phyloP scores from a whole-genome alignment of 495 filamentous ascomycete species.

The Aspergillus asperescens region DNA sequence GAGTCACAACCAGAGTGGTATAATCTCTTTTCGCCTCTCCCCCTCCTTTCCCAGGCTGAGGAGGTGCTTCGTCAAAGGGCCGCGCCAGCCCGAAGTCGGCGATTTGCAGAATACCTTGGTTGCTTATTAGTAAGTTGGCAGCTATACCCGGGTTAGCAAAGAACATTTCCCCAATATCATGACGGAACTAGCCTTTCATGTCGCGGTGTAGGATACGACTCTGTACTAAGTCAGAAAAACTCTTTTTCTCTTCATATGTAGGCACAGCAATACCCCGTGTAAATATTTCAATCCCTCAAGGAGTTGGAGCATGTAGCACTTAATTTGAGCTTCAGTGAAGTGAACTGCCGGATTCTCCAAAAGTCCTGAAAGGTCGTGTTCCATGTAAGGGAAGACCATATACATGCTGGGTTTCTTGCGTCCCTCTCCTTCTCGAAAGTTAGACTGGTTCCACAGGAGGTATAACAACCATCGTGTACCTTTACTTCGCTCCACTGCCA shows the following conservation, averaged over 20 bases:
- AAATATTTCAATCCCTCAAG: conserved; percentile 85
- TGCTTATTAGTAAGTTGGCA: conserved; percentile 95
- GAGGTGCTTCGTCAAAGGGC: conserved; percentile 83
- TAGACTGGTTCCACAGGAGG: neutral
- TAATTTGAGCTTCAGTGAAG: conserved; percentile 86
- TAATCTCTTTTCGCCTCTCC: conserved; percentile 87
- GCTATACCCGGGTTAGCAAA: conserved; percentile 47
- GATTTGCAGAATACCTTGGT: conserved; percentile 89
- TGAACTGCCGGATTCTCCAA: conserved; percentile 88
- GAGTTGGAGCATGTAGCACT: conserved; percentile 95
- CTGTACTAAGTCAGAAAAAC: conserved; percentile 25
- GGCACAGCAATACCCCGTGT: conserved; percentile 55
- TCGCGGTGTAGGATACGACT: conserved; percentile 90
- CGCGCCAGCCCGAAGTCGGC: conserved; percentile 94
- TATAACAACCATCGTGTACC: conserved; percentile 29
- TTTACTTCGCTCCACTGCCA: conserved; percentile 83
- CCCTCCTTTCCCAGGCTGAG: conserved; percentile 70
- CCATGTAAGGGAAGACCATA: conserved; percentile 99
- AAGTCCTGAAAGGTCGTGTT: conserved; percentile 92
- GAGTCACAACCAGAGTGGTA: conserved; percentile 88
- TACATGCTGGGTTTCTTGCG: conserved; percentile 85
- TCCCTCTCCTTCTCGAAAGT: conserved; percentile 53
- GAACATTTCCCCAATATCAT: neutral
- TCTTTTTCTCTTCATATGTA: neutral
- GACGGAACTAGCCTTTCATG: conserved; percentile 65